phyloP scores from a whole-genome alignment of 148 eudicot species.

The Suaeda aralocaspica region DNA sequence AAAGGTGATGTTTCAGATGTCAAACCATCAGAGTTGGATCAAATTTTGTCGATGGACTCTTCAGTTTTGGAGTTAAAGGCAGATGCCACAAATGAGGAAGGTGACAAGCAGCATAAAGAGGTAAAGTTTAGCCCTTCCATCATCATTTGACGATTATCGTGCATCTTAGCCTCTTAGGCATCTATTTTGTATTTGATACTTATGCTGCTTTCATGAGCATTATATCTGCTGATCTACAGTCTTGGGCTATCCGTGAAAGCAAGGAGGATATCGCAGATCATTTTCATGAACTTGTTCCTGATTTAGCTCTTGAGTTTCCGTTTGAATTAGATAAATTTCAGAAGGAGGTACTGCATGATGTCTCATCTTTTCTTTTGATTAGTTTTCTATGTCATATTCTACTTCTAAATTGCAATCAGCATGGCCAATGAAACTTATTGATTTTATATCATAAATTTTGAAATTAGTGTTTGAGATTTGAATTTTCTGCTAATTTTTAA shows the following conservation, averaged over 20 bases:
- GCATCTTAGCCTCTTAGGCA: neutral
- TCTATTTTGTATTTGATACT: neutral
- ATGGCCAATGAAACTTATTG: neutral
- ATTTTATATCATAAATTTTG: too few relatives aligned
- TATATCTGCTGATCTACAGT: conserved; percentile 54
- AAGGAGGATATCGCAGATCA: conserved; percentile 47
- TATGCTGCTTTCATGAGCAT: conserved; percentile 16
- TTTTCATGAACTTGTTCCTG: conserved; percentile 88
- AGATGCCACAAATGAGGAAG: conserved; percentile 39
- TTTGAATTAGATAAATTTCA: conserved; percentile 89
- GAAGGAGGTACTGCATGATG: conserved; percentile 63
- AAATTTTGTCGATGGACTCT: conserved; percentile 61
- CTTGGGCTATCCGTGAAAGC: conserved; percentile 71
- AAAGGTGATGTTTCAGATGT: conserved; percentile 29
- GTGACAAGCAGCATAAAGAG: conserved; percentile 57
- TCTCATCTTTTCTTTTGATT: conserved; percentile 2
- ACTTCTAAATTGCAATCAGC: neutral
- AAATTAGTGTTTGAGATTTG: conserved; percentile 3
- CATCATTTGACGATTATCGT: neutral
- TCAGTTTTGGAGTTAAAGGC: conserved; percentile 32
- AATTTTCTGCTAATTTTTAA: conserved; percentile 4
- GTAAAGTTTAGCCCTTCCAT: conserved; percentile 30
- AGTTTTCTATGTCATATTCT: neutral
- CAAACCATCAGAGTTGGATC: conserved; percentile 55
- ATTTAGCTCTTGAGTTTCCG: conserved; percentile 87